Base-by-base conservation (phyloP, 352 stramenopile species). In the Lagenidium giganteum region DNA sequence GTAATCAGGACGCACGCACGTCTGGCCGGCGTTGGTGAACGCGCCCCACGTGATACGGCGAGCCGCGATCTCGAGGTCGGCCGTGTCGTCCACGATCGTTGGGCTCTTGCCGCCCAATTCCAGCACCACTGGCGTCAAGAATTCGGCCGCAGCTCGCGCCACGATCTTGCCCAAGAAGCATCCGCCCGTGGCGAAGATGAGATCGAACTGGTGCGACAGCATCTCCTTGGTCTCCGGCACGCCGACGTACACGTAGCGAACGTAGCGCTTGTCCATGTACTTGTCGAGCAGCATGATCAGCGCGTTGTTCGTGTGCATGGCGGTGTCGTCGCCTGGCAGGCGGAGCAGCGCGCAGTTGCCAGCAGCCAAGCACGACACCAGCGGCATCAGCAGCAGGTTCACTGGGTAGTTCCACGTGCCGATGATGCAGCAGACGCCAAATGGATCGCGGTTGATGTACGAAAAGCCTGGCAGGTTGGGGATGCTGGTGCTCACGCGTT, bases 61-160 rank as follows among this genome's bases (percentile, higher is more conserved):
- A 4, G 74, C 80, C 2, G 87, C 60, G 22, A 93, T 58, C 4
- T 54, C 50, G 16, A 85, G 3, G 29, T 87, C 43, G n/a, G 60
- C 51, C 25, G 74, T 75, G 25, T 83, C 63, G 34, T 95, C 83
- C 18, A 97, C 65, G 57, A 96, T 85, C 7, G 64, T 64, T 0
- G 92, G 92, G n/a, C 67, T 83, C 62, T 98, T 97, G 35, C 96
- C 96, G 27, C 96, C 95, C 6, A 98, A 71, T 59, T 98, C 96
- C 4, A 98, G 60, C 8, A 97, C 70, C 8, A 82, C 79, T 1
- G 95, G 96, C 24, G 95, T 98, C 11, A 98, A 61, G 32, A 92
- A 87, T 70, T 96, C 93, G 3, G 95, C 93, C 0, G 93, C 91
- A 0, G 87, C 88, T 24, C 66, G 51, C 0, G 89, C 78, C 11